phyloP scores from a whole-genome alignment of 257 asterid genomes.

The Solanum bulbocastanum region DNA sequence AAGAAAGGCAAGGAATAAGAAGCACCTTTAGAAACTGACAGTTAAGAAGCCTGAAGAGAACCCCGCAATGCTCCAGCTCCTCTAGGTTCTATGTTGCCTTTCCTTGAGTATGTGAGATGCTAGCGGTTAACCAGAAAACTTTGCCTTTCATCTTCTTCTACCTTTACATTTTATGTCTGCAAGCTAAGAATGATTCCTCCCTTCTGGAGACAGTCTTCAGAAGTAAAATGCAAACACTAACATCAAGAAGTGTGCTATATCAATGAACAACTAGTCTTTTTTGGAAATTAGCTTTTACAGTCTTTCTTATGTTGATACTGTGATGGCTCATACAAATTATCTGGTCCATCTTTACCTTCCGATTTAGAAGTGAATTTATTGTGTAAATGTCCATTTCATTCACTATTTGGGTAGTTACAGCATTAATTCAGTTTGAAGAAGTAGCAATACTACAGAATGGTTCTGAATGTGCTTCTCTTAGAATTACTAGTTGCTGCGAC shows the following conservation, averaged over 20 bases:
- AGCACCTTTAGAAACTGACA: not conserved
- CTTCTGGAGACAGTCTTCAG: not conserved
- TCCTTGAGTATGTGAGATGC: not conserved
- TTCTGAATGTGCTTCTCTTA: not conserved
- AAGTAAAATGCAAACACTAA: not conserved
- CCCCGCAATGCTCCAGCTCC: not conserved
- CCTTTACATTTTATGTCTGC: not conserved
- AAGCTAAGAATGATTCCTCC: not conserved
- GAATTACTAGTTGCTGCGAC: not conserved
- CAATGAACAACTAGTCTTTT: not conserved
- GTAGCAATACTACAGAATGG: not conserved
- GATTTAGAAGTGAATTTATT: not conserved
- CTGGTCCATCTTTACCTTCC: not conserved
- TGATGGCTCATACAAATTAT: not conserved
- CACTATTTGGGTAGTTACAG: not conserved
- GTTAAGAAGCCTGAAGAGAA: not conserved
- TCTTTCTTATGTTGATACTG: not conserved
- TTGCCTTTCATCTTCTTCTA: not conserved
- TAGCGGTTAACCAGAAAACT: not conserved
- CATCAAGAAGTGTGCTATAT: not conserved
- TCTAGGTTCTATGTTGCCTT: not conserved
- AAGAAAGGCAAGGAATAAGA: not conserved
- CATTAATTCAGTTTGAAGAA: not conserved
- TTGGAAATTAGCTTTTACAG: not conserved
- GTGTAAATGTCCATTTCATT: not conserved